phyloP scores from a whole-genome alignment of 768 basidiomycete genomes.

The Scleroderma citrinum region DNA sequence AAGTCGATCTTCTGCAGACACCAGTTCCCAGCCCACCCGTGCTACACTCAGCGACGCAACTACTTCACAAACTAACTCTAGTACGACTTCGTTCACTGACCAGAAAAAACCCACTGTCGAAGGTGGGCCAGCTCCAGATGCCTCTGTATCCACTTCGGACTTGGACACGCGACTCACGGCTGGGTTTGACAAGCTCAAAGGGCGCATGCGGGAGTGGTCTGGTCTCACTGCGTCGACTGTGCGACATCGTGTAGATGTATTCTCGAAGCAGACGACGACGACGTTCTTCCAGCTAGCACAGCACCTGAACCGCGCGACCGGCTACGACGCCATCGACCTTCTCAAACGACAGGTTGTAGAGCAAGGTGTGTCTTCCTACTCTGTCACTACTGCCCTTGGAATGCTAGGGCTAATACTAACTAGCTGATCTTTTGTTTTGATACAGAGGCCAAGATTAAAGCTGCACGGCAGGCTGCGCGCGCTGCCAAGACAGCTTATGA shows the following conservation, averaged over 20 bases:
- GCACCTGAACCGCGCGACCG: slow-evolving; percentile 81
- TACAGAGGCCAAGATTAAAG: slow-evolving; percentile 61
- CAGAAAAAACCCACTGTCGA: background rate
- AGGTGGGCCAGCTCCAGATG: background rate
- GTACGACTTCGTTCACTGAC: background rate
- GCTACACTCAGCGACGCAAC: background rate
- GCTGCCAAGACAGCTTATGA: slow-evolving; percentile 74
- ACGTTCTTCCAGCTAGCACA: slow-evolving; percentile 70
- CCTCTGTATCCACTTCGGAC: background rate
- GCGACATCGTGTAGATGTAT: slow-evolving; percentile 50
- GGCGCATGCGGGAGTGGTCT: slow-evolving; percentile 43
- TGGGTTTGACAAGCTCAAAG: slow-evolving; percentile 32
- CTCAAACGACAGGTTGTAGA: slow-evolving; percentile 72
- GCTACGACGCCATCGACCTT: slow-evolving; percentile 85
- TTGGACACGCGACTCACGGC: slow-evolving; percentile 3
- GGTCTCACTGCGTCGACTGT: slow-evolving; percentile 26
- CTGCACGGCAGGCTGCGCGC: slow-evolving; percentile 59
- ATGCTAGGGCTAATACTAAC: no score
- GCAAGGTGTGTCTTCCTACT: slow-evolving; percentile 54
- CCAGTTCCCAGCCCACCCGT: no score
- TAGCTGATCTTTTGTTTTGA: slow-evolving; percentile 6
- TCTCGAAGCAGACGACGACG: slow-evolving; percentile 50
- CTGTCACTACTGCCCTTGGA: background rate
- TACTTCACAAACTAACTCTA: background rate
- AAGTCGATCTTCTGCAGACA: no score